These are phyloP conservation scores for Triangularia verruculosa DNA, from an alignment of 2,329 filamentous ascomycete species.

Conservation along the genomic window DNA sequence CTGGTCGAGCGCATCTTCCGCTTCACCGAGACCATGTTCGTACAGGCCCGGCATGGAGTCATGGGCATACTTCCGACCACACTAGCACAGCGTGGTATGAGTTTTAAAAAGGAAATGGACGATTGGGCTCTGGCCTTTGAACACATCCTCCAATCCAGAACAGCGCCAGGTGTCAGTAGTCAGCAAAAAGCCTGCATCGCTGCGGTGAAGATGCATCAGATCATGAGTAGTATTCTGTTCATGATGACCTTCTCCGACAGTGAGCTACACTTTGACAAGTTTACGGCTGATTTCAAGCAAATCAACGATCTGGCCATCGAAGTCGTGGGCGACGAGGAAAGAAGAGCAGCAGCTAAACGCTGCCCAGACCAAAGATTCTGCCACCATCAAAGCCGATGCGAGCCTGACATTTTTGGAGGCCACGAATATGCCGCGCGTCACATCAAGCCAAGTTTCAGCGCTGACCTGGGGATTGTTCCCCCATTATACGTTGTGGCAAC, in stretches of 20 bases:
- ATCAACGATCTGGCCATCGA: conserved; percentile 59
- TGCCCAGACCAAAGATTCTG: conserved; percentile 46
- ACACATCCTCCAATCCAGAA: conserved; percentile 49
- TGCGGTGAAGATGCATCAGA: conserved; percentile 60
- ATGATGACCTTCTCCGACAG: conserved; percentile 58
- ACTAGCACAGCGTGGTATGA: conserved; percentile 46
- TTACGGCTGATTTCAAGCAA: conserved; percentile 48
- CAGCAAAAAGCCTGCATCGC: conserved; percentile 60
- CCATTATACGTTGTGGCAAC: conserved; percentile 65
- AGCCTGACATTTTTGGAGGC: conserved; percentile 39
- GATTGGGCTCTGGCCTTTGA: conserved; percentile 57
- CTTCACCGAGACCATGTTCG: conserved; percentile 56
- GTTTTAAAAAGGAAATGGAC: conserved; percentile 50
- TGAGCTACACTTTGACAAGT: conserved; percentile 58
- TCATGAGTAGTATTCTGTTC: conserved; percentile 56
- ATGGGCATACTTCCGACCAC: conserved; percentile 51
- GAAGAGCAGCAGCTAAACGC: conserved; percentile 44
- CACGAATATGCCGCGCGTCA: conserved; percentile 46
- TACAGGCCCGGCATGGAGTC: conserved; percentile 46
- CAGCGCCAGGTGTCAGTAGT: conserved; percentile 45
- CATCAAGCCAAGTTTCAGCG: conserved; percentile 61
- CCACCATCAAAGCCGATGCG: conserved; percentile 38
- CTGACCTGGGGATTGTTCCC: conserved; percentile 62
- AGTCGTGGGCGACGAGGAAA: conserved; percentile 57
- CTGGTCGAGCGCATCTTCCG: conserved; percentile 56